phyloP scores from a whole-genome alignment of 108 stramenopile species.

The Conticribra guillardii region DNA sequence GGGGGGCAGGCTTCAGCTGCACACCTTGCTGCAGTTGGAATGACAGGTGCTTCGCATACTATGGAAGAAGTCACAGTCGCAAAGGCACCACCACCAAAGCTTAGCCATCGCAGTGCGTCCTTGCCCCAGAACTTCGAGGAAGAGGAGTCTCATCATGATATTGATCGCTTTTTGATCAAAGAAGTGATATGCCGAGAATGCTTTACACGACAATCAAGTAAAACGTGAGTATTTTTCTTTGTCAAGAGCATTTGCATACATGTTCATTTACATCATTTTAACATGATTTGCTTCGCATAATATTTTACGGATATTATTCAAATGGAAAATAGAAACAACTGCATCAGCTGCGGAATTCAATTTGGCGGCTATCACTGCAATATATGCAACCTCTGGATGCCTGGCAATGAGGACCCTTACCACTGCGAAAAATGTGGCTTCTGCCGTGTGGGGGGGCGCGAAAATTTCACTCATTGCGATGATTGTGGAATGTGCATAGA shows the following conservation, averaged over 20 bases:
- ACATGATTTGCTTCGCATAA: too few relatives aligned
- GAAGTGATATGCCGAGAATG: conserved; percentile 88
- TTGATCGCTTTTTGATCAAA: conserved; percentile 78
- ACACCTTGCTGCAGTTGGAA: neutral
- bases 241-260: neutral
- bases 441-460: conserved; percentile 87
- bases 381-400: conserved; percentile 91
- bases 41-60: neutral
- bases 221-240: conserved; percentile 61
- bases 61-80: neutral
- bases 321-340: conserved; percentile 65
- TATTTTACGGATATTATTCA: too few relatives aligned
- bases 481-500: conserved; percentile 93
- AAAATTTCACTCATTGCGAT: conserved; percentile 83
- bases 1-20: neutral
- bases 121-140: conserved; percentile 61
- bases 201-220: conserved; percentile 76
- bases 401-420: conserved; percentile 79
- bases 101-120: conserved; percentile 56
- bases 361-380: conserved; percentile 87
- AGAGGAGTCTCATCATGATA: conserved; percentile 81
- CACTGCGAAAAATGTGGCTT: conserved; percentile 88
- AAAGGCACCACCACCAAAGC: neutral
- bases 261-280: too few relatives aligned
- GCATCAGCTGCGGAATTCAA: conserved; percentile 69